phyloP scores from a whole-genome alignment of 768 basidiomycete genomes.

The Tulasnella sp. region DNA sequence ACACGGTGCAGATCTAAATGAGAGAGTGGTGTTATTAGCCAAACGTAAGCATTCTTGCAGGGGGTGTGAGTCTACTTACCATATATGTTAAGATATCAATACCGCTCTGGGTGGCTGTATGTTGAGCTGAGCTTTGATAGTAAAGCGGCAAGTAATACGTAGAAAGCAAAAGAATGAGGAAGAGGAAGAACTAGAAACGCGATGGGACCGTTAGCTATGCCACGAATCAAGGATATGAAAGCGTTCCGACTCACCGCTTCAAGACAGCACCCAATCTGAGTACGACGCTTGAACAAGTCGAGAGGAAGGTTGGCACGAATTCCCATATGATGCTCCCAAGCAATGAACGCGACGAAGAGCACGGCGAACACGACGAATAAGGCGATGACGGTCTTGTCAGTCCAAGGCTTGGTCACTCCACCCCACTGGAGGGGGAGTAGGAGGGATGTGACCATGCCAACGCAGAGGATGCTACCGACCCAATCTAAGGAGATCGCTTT shows the following conservation, averaged over 20 bases:
- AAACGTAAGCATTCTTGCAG: background rate
- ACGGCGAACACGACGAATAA: slow-evolving; percentile 23
- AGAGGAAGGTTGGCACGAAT: slow-evolving; percentile 31
- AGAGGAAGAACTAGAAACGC: slow-evolving; percentile 20
- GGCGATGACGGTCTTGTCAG: slow-evolving; percentile 28
- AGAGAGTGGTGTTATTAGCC: background rate
- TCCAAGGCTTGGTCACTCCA: slow-evolving; percentile 33
- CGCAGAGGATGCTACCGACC: slow-evolving; percentile 29
- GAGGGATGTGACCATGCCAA: slow-evolving; percentile 29
- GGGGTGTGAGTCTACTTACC: background rate
- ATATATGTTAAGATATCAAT: slow-evolving; percentile 32
- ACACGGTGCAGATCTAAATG: slow-evolving; percentile 22
- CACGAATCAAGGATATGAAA: background rate
- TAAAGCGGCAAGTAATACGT: slow-evolving; percentile 29
- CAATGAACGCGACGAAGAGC: slow-evolving; percentile 24
- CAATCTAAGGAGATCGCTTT: slow-evolving; percentile 28
- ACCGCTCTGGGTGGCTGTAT: slow-evolving; percentile 28
- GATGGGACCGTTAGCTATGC: background rate
- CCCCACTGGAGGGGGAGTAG: slow-evolving; percentile 36
- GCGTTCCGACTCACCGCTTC: slow-evolving; percentile 17
- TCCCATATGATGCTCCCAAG: slow-evolving; percentile 29
- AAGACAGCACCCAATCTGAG: slow-evolving; percentile 25
- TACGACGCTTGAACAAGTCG: slow-evolving; percentile 26
- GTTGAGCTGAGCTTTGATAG: slow-evolving; percentile 26
- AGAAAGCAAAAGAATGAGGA: slow-evolving; percentile 21